Percentiles rank a stretch among this genome's conserved stretches.
phyloP scores from a whole-genome alignment of 495 filamentous ascomycete genomes.

The Elaphomyces granulatus region DNA sequence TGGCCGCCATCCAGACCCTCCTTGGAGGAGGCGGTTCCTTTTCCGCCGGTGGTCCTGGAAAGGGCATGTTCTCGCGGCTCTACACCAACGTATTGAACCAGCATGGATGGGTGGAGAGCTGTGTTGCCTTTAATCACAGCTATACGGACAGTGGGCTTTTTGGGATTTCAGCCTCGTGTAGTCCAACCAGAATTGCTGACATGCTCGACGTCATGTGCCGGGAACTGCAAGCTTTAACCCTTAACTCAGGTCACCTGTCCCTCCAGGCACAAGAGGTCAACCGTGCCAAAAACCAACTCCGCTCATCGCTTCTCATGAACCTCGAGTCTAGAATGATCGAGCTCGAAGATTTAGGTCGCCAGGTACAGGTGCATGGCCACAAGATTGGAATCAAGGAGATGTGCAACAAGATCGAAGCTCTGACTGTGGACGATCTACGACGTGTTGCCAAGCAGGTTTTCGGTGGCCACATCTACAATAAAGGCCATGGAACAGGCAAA shows the following conservation, averaged over 20 bases:
- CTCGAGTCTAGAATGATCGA: conserved; percentile 95
- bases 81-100: conserved; percentile 98
- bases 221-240: conserved; percentile 63
- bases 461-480: conserved; percentile 59
- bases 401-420: conserved; percentile 68
- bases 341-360: conserved; percentile 90
- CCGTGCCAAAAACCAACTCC: conserved; percentile 96
- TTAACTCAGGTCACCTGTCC: conserved; percentile 51
- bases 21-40: conserved; percentile 95
- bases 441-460: conserved; percentile 74
- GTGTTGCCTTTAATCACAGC: conserved; percentile 89
- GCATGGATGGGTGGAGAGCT: conserved; percentile 89
- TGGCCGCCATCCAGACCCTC: conserved; percentile 91
- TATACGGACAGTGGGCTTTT: conserved; percentile 94
- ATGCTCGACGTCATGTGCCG: conserved; percentile 93
- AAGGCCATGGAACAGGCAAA: conserved; percentile 65
- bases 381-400: conserved; percentile 89
- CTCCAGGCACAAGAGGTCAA: conserved; percentile 71
- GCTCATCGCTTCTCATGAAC: conserved; percentile 89
- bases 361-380: conserved; percentile 87
- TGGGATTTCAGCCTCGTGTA: conserved; percentile 78
- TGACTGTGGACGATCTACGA: conserved; percentile 70
- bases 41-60: conserved; percentile 91
- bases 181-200: conserved; percentile 52
- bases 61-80: conserved; percentile 95